Base-by-base conservation (phyloP, 345 rosid genomes). In the Brassica cretica region DNA sequence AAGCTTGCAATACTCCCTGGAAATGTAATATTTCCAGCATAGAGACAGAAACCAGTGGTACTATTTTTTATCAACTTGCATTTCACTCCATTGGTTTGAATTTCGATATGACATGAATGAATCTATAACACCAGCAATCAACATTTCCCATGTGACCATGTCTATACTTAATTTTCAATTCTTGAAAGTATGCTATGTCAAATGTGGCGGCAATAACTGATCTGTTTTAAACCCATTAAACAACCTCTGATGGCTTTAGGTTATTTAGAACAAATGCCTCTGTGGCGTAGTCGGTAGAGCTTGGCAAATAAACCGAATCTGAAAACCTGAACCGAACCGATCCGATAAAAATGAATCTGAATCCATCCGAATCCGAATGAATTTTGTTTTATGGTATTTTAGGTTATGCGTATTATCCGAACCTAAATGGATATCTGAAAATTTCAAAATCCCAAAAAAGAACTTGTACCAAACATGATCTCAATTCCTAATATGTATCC, bases 131-230 rank as follows among this genome's bases (percentile, higher is more conserved):
- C 19, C 19, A 49, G 19, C 21, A 15, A 37, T 51, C 58, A 51
- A 15, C 59, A 16, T 53, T 53, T 53, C 24, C 24, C 59, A 15
- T 53, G 59, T 53, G 59, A 16, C 59, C 59, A 53, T 53, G 59
- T 53, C 24, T 53, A 1, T 5, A 1, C 21, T 15, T 53, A 53
- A 5, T n/a, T 51, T 53, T 15, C 24, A 2, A 2, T 16, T 53
- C 21, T 14, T 12, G 16, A 46, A 51, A 51, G 5, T 46, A 9
- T 12, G 1, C 3, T 12, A 16, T 12, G 16, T 12, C 55, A 46
- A 12, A 10, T 44, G 49, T 41, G 12, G 41, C 84, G 76, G 0
- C 55, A 46, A 85, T 78, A 15, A 94, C 80, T 46, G 16, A 15
- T 46, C 55, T 46, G 51, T 11, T 39, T 44, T 44, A 10, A 44